A percentile compares a stretch with the other conserved stretches of the same genome.
Evolutionary conservation across 306 rosid species (phyloP).

Genomic region (Leucaena leucocephala): DNA sequence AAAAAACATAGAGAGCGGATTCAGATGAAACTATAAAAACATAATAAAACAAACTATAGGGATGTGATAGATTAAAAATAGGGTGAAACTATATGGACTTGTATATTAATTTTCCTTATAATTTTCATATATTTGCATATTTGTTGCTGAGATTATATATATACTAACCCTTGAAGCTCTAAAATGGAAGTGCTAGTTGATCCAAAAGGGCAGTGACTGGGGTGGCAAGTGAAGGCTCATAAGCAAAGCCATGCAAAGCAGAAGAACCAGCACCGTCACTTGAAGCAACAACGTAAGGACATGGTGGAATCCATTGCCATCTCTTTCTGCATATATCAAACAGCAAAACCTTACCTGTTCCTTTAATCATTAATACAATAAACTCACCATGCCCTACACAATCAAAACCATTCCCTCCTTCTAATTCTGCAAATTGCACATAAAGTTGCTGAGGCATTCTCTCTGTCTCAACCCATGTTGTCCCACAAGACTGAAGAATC

Average conservation of each 20-base stretch:
- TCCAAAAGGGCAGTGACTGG: constrained; percentile 81
- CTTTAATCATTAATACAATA: constrained; percentile 50
- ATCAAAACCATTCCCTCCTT: constrained; percentile 70
- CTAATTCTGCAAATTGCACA: constrained; percentile 63
- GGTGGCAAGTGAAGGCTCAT: constrained; percentile 80
- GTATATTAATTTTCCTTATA: too few relatives aligned
- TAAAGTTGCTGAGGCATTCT: constrained; percentile 93
- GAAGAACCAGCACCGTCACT: constrained; percentile 22
- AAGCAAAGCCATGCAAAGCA: constrained; percentile 82
- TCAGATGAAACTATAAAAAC: too few relatives aligned
- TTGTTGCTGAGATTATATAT: not conserved
- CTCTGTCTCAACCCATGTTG: constrained; percentile 87
- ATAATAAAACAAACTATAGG: too few relatives aligned
- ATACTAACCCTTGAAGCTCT: constrained; percentile 37
- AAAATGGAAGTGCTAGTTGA: constrained; percentile 68
- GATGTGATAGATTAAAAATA: too few relatives aligned
- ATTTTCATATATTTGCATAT: too few relatives aligned
- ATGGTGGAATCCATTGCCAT: constrained; percentile 96
- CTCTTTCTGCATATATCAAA: constrained; percentile 66
- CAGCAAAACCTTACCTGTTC: constrained; percentile 65
- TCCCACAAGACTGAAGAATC: constrained; percentile 76
- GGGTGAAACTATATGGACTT: too few relatives aligned
- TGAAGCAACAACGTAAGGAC: constrained; percentile 56
- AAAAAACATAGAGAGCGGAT: too few relatives aligned
- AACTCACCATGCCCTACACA: constrained; percentile 88